Base-by-base conservation (phyloP, 1,284 basidiomycete species). In the Apiotrichum domesticum region DNA sequence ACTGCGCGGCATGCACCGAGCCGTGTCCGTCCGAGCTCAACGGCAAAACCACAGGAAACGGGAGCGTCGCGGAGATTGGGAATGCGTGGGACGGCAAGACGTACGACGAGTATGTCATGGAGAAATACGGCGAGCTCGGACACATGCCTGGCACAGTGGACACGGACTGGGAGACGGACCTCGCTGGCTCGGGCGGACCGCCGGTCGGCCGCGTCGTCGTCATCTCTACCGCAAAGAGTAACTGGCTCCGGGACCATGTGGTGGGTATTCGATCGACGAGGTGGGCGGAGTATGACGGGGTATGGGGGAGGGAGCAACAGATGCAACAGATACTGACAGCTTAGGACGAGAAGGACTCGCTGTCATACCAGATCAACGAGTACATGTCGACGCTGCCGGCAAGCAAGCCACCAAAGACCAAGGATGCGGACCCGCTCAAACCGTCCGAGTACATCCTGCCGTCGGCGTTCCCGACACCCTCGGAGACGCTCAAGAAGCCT, bases 211-310 rank as follows among this genome's bases (percentile, higher is more conserved):
- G 88, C 80, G 87, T 87, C 60, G 61, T 91, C 37, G 80, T 94
- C 35, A 88, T 96, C 54, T 92, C 90, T 1, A 94, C 90, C 0
- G 90, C 89, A 13, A 86, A 88, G 77, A 81, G 84, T 34, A 89
- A 95, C 75, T 95, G 91, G 92, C 82, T 83, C 41, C 80, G 80
- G 42, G 85, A 90, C 52, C 83, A 94, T 58, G 85, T 86, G 3
- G 72, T 72, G 56, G 51, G 70, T 63, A 3, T n/a, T 29, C 3
- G 7, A 11, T 15, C 3, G 29, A 29, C 29, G 29, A 29, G 29
- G 29, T 29, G 29, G 29, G 29, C 29, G 29, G 29, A 29, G 29
- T 29, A 29, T 3, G 3, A 3, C 29, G 29, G 29, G 29, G 29
- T 29, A 3, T 29, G 29, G 29, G 29, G 29, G 29, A 3, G 2